Percentiles rank a stretch among this genome's conserved stretches.
phyloP scores from a whole-genome alignment of 495 filamentous ascomycete genomes.

The Lasiosphaeria miniovina region DNA sequence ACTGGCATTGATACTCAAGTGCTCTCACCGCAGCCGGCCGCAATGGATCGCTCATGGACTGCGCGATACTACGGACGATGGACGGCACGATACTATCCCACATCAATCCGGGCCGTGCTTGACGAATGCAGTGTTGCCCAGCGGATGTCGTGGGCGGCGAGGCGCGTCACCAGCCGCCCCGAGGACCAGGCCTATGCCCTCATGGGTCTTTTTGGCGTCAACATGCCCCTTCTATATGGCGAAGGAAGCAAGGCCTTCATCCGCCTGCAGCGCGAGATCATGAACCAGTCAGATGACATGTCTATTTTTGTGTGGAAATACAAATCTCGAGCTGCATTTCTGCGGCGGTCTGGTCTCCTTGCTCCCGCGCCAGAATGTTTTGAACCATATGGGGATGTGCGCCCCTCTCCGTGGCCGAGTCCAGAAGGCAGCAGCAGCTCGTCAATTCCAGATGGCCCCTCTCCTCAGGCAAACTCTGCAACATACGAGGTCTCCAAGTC shows the following conservation, averaged over 20 bases:
- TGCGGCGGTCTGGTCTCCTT: no score
- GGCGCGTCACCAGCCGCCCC: not conserved
- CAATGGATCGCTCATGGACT: not conserved
- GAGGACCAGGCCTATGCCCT: not conserved
- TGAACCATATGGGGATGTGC: no score
- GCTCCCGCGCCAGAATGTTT: no score
- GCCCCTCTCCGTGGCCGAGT: no score
- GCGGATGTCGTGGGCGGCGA: constrained; percentile 3
- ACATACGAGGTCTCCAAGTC: no score
- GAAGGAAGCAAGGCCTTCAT: not conserved
- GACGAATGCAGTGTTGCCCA: not conserved
- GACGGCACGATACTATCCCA: not conserved
- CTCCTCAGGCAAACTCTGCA: no score
- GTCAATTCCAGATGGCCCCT: no score
- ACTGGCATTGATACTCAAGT: no score
- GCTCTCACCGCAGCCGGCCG: no score
- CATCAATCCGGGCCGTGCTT: not conserved
- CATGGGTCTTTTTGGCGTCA: constrained; percentile 1
- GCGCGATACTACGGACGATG: not conserved
- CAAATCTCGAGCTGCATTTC: no score
- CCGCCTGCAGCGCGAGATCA: constrained; percentile 1
- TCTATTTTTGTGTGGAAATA: not conserved
- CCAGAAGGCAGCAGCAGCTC: no score
- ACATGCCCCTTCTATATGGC: constrained; percentile 1
- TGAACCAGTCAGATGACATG: not conserved